These are phyloP conservation scores for Calonectria montana DNA, from an alignment of 2,329 filamentous ascomycete genomes.

Conservation along the genomic window DNA sequence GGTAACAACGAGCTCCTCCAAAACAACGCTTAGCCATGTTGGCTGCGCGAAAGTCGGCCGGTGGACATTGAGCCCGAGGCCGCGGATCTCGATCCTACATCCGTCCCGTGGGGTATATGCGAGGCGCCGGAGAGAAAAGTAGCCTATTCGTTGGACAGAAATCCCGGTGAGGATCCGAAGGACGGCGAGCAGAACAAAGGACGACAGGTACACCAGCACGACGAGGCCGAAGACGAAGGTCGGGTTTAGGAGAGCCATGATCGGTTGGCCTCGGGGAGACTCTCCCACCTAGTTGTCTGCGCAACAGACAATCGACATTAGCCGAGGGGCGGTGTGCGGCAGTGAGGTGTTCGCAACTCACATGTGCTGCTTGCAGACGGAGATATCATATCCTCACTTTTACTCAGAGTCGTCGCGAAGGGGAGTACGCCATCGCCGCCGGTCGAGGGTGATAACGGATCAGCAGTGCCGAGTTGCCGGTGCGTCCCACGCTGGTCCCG, in stretches of 20 bases:
- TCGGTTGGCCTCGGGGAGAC: conserved; percentile 38
- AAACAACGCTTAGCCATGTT: conserved; percentile 92
- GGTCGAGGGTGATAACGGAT: conserved; percentile 23
- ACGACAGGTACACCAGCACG: conserved; percentile 87
- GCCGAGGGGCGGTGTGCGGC: conserved; percentile 37
- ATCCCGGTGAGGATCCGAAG: conserved; percentile 92
- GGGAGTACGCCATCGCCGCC: conserved; percentile 43
- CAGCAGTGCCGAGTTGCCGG: conserved; percentile 37
- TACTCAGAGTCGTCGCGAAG: conserved; percentile 29
- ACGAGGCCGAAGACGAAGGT: conserved; percentile 89
- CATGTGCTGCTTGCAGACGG: conserved; percentile 35
- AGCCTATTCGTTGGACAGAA: conserved; percentile 95
- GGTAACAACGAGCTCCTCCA: conserved; percentile 87
- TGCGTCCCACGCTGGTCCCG: conserved; percentile 23
- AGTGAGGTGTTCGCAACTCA: conserved; percentile 38
- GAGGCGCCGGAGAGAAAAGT: conserved; percentile 89
- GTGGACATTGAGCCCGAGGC: conserved; percentile 88
- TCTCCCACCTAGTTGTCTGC: conserved; percentile 41
- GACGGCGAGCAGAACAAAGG: conserved; percentile 93
- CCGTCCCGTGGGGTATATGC: conserved; percentile 92
- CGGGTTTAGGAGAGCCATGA: conserved; percentile 75
- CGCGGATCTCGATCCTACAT: conserved; percentile 87
- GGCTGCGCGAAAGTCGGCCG: conserved; percentile 96
- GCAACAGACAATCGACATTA: conserved; percentile 28
- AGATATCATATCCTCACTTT: conserved; percentile 44